Percentiles rank a stretch among this genome's conserved stretches.
These are phyloP conservation scores for Telfairia occidentalis DNA, from an alignment of 331 rosid genomes.

Conservation along the genomic window DNA sequence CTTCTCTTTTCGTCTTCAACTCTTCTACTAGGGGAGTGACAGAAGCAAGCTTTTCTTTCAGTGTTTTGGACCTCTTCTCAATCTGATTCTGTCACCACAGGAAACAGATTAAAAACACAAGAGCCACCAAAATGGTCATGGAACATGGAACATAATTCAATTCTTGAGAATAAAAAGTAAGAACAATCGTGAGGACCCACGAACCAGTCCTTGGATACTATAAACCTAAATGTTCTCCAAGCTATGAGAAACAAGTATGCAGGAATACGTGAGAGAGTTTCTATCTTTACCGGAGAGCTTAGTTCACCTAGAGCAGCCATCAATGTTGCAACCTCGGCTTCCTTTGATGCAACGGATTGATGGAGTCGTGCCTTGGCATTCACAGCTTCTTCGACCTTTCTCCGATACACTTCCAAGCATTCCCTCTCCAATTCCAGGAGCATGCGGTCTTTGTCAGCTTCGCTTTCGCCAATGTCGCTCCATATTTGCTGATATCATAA, in stretches of 20 bases:
- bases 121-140: background rate
- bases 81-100: slow-evolving; percentile 37
- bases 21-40: slow-evolving; percentile 76
- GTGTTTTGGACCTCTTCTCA: slow-evolving; percentile 58
- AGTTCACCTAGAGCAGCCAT: slow-evolving; percentile 86
- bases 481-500: slow-evolving; percentile 65
- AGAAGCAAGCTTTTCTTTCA: slow-evolving; percentile 80
- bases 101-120: slow-evolving; percentile 13
- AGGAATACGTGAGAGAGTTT: background rate
- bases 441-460: slow-evolving; percentile 69
- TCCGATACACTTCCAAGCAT: slow-evolving; percentile 83
- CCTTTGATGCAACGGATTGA: slow-evolving; percentile 83
- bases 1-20: slow-evolving; percentile 59
- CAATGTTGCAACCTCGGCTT: slow-evolving; percentile 91
- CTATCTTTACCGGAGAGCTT: slow-evolving; percentile 56
- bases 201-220: background rate
- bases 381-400: slow-evolving; percentile 84
- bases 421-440: slow-evolving; percentile 79
- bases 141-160: background rate
- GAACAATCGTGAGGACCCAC: background rate
- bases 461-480: slow-evolving; percentile 91
- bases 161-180: background rate
- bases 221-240: background rate
- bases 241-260: background rate
- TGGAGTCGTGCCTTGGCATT: slow-evolving; percentile 83